Base-by-base conservation (phyloP, 2,329 filamentous ascomycete species). In the Aurifilum marmelostoma region DNA sequence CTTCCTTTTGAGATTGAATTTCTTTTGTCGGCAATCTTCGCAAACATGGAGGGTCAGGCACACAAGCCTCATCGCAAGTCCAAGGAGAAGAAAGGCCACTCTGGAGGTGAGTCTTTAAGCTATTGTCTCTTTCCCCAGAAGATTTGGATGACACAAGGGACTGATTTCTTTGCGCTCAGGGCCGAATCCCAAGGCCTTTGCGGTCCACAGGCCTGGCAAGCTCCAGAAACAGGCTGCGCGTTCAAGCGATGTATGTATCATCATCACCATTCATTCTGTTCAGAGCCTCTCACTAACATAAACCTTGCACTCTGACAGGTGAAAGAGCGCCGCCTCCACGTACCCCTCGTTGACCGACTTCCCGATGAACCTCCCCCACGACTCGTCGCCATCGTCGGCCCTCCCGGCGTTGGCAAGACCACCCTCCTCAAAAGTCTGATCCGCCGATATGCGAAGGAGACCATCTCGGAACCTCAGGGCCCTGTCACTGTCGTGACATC, bases 401-500 rank as follows among this genome's bases (percentile, higher is more conserved):
- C 96, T 67, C 93, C 96, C 1, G 96, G 96, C 70, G 95, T 94
- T 63, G 96, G 95, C 74, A 98, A 98, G 84, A 97, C 95, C 2
- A 98, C 95, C 0, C 85, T 98, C 50, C 89, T 98, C 78, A 99
- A 98, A 79, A 97, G 94, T 16, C 85, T 99, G 69, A 92, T 99
- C 76, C 91, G 93, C 73, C 88, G 96, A 79, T 98, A 98, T 83
- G 93, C 96, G 60, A 99, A 99, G 78, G 96, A 99, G 79, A 95
- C 93, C 0, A 88, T 99, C 54, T 91, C 93, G 39, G 90, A 95
- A 41, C 96, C 96, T 0, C 91, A 92, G 74, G 96, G 96, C 0
- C 96, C 96, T 4, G 90, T 99, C 70, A 99, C 97, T 1, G 92
- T 99, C 63, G 94, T 99, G 61, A 98, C 96, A 0, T 97, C 94